These are phyloP conservation scores for Solanum lycopersicoides DNA, from an alignment of 257 asterid genomes.

Conservation along the genomic window DNA sequence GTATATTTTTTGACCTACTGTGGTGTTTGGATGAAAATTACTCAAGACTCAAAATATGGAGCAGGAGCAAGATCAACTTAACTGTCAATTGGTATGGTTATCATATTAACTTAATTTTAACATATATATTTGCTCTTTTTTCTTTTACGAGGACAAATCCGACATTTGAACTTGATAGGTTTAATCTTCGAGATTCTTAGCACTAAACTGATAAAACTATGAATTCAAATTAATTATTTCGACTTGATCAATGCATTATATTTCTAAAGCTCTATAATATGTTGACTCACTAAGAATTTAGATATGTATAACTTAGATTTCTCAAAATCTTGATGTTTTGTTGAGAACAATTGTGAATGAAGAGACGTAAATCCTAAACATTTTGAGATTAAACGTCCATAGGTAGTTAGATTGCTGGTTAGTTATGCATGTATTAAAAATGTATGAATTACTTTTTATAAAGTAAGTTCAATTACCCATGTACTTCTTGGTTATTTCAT, in stretches of 20 bases:
- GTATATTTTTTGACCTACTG: neutral
- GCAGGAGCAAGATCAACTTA: conserved; percentile 7
- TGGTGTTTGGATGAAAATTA: neutral
- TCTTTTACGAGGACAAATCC: no score
- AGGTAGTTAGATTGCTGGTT: neutral
- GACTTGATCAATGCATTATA: neutral
- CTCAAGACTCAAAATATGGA: conserved; percentile 4
- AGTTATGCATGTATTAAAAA: neutral
- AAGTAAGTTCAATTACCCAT: neutral
- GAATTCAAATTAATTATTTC: neutral
- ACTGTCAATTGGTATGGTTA: neutral
- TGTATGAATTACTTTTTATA: neutral
- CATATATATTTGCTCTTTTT: neutral
- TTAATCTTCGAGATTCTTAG: neutral
- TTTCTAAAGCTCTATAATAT: neutral
- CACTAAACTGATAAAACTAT: neutral
- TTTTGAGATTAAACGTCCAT: neutral
- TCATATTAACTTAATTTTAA: neutral
- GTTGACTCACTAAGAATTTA: neutral
- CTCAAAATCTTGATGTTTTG: neutral
- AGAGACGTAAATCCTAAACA: neutral
- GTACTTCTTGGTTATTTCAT: neutral
- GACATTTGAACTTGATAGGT: neutral
- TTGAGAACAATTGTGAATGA: neutral
- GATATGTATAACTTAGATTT: neutral